Percentiles rank a stretch among this genome's conserved stretches.
Evolutionary conservation across 78 protist genomes (phyloP).

Genomic region (Guillardia theta): DNA sequence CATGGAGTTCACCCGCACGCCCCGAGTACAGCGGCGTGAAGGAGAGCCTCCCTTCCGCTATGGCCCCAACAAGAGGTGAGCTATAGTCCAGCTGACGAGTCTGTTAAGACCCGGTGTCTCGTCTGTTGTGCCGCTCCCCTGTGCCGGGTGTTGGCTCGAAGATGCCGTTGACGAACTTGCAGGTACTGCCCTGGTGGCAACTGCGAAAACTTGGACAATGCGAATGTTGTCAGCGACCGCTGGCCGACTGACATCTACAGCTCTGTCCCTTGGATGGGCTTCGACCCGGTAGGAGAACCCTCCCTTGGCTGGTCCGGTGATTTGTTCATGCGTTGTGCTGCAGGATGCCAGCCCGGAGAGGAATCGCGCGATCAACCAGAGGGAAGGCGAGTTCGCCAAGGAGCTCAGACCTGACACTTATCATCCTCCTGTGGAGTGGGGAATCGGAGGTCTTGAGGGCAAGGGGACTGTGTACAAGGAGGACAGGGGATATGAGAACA

Average conservation of each 20-base stretch:
- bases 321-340: background rate
- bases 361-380: background rate
- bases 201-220: background rate
- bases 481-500: background rate
- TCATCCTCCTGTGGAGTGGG: background rate
- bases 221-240: background rate
- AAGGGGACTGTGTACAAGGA: background rate
- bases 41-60: background rate
- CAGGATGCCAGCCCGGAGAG: background rate
- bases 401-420: background rate
- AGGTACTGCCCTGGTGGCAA: background rate
- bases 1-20: background rate
- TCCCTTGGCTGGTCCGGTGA: background rate
- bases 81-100: background rate
- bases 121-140: too few species aligned
- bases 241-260: slow-evolving; percentile 16
- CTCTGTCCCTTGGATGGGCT: background rate
- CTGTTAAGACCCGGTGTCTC: too few species aligned
- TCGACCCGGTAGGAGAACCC: background rate
- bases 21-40: background rate
- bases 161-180: too few species aligned
- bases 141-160: too few species aligned
- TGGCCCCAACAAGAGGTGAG: background rate
- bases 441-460: background rate
- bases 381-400: background rate